phyloP scores from a whole-genome alignment of 139 green algal genomes.

The Prasinococcaceae sp. region DNA sequence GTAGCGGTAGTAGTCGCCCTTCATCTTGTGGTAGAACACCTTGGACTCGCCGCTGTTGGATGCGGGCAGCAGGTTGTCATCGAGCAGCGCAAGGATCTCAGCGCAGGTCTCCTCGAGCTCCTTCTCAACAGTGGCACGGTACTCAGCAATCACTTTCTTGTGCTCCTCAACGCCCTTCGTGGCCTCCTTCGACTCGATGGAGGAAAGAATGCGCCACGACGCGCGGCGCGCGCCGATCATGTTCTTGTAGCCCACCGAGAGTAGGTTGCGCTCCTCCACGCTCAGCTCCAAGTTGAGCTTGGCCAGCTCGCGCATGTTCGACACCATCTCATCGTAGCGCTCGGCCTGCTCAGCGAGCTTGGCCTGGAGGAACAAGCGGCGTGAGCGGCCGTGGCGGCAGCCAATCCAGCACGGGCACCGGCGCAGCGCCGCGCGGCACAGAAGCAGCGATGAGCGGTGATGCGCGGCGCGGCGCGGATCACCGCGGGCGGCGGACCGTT shows the following conservation, averaged over 20 bases:
- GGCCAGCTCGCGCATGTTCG: constrained; percentile 92
- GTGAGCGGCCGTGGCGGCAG: no score
- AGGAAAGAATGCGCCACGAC: constrained; percentile 94
- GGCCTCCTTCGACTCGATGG: constrained; percentile 95
- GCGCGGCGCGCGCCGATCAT: constrained; percentile 87
- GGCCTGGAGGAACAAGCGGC: constrained; percentile 20
- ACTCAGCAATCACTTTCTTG: constrained; percentile 11
- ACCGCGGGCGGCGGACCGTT: no score
- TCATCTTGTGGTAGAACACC: constrained; percentile 97
- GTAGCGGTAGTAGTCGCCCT: constrained; percentile 96
- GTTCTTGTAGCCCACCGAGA: constrained; percentile 97
- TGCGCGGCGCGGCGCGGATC: no score
- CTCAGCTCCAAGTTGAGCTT: constrained; percentile 76
- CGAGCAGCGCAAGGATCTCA: constrained; percentile 69
- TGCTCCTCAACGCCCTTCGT: constrained; percentile 86
- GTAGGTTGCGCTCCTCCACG: constrained; percentile 97
- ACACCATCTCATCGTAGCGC: constrained; percentile 37
- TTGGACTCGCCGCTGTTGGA: constrained; percentile 84
- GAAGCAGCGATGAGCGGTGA: no score
- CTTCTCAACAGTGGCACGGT: constrained; percentile 24
- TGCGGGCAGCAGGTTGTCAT: constrained; percentile 86
- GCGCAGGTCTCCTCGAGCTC: constrained; percentile 40
- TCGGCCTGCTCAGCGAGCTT: constrained; percentile 32
- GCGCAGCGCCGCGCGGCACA: no score
- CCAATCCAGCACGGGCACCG: no score